Evolutionary conservation across 192 early-diverging fungal genomes (phyloP).

Genomic region (Mortierella antarctica): DNA sequence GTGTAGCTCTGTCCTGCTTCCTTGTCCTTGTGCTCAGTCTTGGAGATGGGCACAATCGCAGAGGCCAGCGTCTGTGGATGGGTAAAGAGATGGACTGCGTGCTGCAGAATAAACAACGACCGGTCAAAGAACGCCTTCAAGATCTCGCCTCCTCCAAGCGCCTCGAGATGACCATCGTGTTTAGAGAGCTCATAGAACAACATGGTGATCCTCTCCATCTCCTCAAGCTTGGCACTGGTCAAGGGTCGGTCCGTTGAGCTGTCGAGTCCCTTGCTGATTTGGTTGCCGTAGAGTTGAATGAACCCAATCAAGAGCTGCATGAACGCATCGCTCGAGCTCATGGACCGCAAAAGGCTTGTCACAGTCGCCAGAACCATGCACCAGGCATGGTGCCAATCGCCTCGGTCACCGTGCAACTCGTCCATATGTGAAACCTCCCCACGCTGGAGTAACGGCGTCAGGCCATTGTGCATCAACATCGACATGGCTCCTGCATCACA

Average conservation of each 20-base stretch:
- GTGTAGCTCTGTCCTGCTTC: slow-evolving; percentile 9
- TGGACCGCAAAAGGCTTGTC: slow-evolving; percentile 54
- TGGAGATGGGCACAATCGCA: slow-evolving; percentile 38
- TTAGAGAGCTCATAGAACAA: slow-evolving; percentile 62
- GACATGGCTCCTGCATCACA: slow-evolving; percentile 51
- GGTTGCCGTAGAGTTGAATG: slow-evolving; percentile 56
- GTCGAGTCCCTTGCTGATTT: slow-evolving; percentile 58
- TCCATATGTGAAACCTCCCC: slow-evolving; percentile 46
- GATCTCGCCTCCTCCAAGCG: slow-evolving; percentile 23
- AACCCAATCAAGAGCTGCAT: slow-evolving; percentile 58
- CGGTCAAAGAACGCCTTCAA: slow-evolving; percentile 46
- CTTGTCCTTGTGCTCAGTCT: slow-evolving; percentile 31
- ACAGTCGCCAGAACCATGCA: slow-evolving; percentile 61
- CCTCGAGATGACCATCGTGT: slow-evolving; percentile 33
- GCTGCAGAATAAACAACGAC: slow-evolving; percentile 44
- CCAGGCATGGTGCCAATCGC: slow-evolving; percentile 62
- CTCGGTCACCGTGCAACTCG: slow-evolving; percentile 36
- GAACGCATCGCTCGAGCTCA: slow-evolving; percentile 44
- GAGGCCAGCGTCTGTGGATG: slow-evolving; percentile 44
- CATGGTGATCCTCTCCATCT: slow-evolving; percentile 64
- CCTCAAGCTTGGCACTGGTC: slow-evolving; percentile 57
- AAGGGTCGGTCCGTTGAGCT: slow-evolving; percentile 47
- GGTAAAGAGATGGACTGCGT: slow-evolving; percentile 51
- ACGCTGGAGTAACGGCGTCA: slow-evolving; percentile 49
- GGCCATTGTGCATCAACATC: slow-evolving; percentile 56